phyloP scores from a whole-genome alignment of 2,329 filamentous ascomycete species.

The Hypoxylon sp. region DNA sequence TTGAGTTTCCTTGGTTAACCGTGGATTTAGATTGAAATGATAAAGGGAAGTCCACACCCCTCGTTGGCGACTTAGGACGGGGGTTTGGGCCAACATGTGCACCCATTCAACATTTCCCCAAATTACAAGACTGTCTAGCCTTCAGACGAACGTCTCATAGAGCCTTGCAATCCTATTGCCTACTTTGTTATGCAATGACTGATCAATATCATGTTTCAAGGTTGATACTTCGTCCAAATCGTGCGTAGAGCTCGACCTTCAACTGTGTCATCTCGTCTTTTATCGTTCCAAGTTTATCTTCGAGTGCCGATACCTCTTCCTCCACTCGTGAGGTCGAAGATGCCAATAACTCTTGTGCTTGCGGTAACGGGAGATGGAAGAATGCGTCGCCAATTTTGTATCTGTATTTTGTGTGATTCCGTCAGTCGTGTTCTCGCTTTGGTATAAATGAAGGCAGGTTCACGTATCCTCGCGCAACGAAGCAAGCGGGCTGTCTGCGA shows the following conservation, averaged over 20 bases:
- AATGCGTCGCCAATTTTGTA: slow-evolving; percentile 99
- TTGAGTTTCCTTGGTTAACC: not conserved
- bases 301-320: slow-evolving; percentile 79
- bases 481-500: not conserved
- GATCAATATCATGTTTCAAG: slow-evolving; percentile 78
- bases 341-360: slow-evolving; percentile 88
- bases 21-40: not conserved
- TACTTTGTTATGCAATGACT: not conserved
- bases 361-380: slow-evolving; percentile 84
- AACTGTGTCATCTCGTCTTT: slow-evolving; percentile 90
- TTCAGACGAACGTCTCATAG: not conserved
- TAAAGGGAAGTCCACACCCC: not conserved
- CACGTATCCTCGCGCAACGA: not conserved
- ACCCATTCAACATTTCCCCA: slow-evolving; percentile 3
- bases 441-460: not conserved
- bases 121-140: slow-evolving; percentile 1
- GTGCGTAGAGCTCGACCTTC: slow-evolving; percentile 92
- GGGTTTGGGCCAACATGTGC: not conserved
- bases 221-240: slow-evolving; percentile 98
- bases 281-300: slow-evolving; percentile 80
- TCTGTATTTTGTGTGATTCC: slow-evolving; percentile 62
- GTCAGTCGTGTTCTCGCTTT: slow-evolving; percentile 19
- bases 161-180: not conserved
- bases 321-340: slow-evolving; percentile 81
- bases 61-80: not conserved